Conservation (phyloP, 345 rosid species). For the Fremontodendron californicum region DNA sequence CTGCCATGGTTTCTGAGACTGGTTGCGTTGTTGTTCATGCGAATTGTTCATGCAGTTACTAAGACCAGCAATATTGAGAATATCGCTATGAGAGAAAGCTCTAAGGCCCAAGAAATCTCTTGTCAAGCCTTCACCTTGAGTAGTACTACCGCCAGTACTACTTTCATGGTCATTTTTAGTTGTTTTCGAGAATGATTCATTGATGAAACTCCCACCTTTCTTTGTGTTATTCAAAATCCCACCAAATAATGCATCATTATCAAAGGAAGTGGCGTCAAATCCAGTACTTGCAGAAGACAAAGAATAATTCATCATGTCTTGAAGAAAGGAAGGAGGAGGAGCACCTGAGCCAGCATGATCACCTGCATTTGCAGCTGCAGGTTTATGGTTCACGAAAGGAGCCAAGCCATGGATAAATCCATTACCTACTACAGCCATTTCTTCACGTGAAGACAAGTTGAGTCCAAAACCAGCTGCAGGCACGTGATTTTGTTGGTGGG, state of each 20-base stretch:
- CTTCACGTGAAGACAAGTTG: slow-evolving; percentile 47
- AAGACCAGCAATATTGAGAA: slow-evolving; percentile 61
- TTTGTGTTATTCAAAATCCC: too few species aligned
- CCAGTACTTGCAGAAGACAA: slow-evolving; percentile 38
- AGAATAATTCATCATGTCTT: slow-evolving; percentile 47
- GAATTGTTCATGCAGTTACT: slow-evolving; percentile 49
- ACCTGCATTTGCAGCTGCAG: neutral
- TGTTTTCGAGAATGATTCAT: slow-evolving; percentile 17
- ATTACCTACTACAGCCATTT: slow-evolving; percentile 15
- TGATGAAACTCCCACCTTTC: slow-evolving; percentile 21
- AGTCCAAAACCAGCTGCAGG: slow-evolving; percentile 36
- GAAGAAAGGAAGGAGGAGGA: slow-evolving; percentile 35
- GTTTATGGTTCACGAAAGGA: slow-evolving; percentile 29
- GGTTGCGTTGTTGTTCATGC: slow-evolving; percentile 36
- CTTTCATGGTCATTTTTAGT: slow-evolving; percentile 13
- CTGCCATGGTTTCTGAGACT: slow-evolving; percentile 21
- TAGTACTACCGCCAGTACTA: slow-evolving; percentile 13
- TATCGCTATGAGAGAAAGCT: slow-evolving; percentile 68
- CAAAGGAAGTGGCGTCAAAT: slow-evolving; percentile 36
- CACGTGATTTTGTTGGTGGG: slow-evolving; percentile 44
- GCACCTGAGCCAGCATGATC: slow-evolving; percentile 14
- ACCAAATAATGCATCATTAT: slow-evolving; percentile 43
- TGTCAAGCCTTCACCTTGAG: slow-evolving; percentile 53
- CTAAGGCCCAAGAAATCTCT: slow-evolving; percentile 88
- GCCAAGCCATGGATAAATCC: slow-evolving; percentile 21